Conservation (phyloP, 305 asterid genomes). For the Caryopteris hybrid region DNA sequence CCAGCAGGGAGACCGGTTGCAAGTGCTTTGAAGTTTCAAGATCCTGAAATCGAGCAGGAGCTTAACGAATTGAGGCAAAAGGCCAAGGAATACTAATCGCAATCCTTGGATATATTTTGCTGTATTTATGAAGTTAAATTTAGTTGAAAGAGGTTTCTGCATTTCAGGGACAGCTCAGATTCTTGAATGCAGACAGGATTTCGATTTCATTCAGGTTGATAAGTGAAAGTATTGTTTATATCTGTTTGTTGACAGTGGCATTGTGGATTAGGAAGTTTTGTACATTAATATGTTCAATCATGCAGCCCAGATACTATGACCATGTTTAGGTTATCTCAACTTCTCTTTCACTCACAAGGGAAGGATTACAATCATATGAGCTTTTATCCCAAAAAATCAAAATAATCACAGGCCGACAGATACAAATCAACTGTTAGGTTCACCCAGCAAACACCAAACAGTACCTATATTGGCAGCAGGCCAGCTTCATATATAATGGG, state of each 20-base stretch:
- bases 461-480: too few species aligned
- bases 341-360: too few species aligned
- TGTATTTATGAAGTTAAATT: neutral
- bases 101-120: neutral
- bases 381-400: too few species aligned
- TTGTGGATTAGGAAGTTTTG: conserved; percentile 5
- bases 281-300: neutral
- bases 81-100: conserved; percentile 58
- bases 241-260: neutral
- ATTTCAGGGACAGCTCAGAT: neutral
- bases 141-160: neutral
- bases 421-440: too few species aligned
- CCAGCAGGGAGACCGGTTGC: conserved; percentile 75
- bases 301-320: too few species aligned
- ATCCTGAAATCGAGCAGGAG: conserved; percentile 85
- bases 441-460: too few species aligned
- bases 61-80: conserved; percentile 75
- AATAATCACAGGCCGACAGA: too few species aligned
- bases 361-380: too few species aligned
- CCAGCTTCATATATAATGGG: conserved; percentile 14
- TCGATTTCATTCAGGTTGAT: neutral
- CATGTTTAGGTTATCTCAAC: too few species aligned
- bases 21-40: conserved; percentile 61
- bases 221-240: neutral
- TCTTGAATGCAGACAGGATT: neutral